Percentiles rank a stretch among this genome's conserved stretches.
Evolutionary conservation across 768 basidiomycete species (phyloP).

Genomic region (Podaxis sp.): DNA sequence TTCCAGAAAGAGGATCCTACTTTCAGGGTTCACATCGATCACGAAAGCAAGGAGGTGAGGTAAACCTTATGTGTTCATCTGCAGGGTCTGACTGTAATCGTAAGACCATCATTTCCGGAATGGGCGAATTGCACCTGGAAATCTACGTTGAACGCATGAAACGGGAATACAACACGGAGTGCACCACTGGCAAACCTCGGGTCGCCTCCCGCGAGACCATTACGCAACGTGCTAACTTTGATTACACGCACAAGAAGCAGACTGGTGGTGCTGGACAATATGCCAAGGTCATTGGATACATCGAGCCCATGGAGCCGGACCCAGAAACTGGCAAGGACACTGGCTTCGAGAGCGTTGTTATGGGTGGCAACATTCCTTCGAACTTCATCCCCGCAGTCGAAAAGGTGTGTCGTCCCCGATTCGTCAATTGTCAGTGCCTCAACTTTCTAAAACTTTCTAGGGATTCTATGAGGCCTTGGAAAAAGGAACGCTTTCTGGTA

Average conservation of each 20-base stretch:
- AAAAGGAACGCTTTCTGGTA: slow-evolving; percentile 87
- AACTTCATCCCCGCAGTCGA: slow-evolving; percentile 94
- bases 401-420: slow-evolving; percentile 52
- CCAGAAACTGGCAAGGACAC: slow-evolving; percentile 78
- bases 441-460: slow-evolving; percentile 33
- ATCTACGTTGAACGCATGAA: slow-evolving; percentile 99
- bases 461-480: slow-evolving; percentile 94
- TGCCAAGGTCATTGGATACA: slow-evolving; percentile 85
- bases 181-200: slow-evolving; percentile 91
- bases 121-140: slow-evolving; percentile 98
- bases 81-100: neutral
- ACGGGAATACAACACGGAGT: slow-evolving; percentile 94
- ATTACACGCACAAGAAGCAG: slow-evolving; percentile 97
- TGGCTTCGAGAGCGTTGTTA: slow-evolving; percentile 83
- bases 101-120: slow-evolving; percentile 97
- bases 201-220: slow-evolving; percentile 98
- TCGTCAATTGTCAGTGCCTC: neutral
- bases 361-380: slow-evolving; percentile 89
- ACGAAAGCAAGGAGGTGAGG: slow-evolving; percentile 87
- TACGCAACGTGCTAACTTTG: slow-evolving; percentile 76
- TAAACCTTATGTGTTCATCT: neutral
- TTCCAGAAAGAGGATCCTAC: slow-evolving; percentile 99
- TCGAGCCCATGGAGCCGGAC: slow-evolving; percentile 83
- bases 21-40: slow-evolving; percentile 94
- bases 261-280: slow-evolving; percentile 97